These are phyloP conservation scores for Abelmoschus esculentus DNA, from an alignment of 345 rosid genomes.

Conservation along the genomic window DNA sequence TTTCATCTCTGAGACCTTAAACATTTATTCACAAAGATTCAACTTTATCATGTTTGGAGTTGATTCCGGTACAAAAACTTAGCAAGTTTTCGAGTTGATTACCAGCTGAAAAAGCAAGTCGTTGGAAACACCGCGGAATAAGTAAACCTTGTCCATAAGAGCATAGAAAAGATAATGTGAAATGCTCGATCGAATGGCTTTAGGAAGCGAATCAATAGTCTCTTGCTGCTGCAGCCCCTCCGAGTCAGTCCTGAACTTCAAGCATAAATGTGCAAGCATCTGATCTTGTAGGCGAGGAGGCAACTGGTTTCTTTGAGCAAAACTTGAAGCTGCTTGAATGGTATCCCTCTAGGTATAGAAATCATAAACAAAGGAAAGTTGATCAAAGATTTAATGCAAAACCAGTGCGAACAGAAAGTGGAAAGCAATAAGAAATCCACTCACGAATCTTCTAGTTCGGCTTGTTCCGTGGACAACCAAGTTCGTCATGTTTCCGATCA, in stretches of 20 bases:
- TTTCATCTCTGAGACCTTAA: conserved; percentile 74
- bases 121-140: conserved; percentile 60
- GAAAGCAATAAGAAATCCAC: conserved; percentile 15
- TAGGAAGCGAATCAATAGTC: conserved; percentile 69
- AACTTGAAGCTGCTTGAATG: conserved; percentile 68
- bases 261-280: conserved; percentile 70
- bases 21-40: conserved; percentile 7
- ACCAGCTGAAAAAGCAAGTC: conserved; percentile 78
- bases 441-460: conserved; percentile 83
- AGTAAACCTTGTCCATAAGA: conserved; percentile 52
- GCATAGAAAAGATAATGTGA: conserved; percentile 66
- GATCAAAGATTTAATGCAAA: not conserved
- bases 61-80: not conserved
- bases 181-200: conserved; percentile 69
- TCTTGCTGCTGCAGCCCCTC: conserved; percentile 72
- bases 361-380: not conserved
- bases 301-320: conserved; percentile 55
- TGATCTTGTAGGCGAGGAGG: conserved; percentile 62
- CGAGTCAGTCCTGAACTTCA: conserved; percentile 60
- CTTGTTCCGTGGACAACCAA: conserved; percentile 94
- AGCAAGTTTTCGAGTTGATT: conserved; percentile 14
- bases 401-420: not conserved
- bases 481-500: conserved; percentile 98
- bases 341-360: conserved; percentile 46
- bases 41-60: not conserved